These are phyloP conservation scores for Mycena polygramma DNA, from an alignment of 768 basidiomycete species.

Conservation along the genomic window DNA sequence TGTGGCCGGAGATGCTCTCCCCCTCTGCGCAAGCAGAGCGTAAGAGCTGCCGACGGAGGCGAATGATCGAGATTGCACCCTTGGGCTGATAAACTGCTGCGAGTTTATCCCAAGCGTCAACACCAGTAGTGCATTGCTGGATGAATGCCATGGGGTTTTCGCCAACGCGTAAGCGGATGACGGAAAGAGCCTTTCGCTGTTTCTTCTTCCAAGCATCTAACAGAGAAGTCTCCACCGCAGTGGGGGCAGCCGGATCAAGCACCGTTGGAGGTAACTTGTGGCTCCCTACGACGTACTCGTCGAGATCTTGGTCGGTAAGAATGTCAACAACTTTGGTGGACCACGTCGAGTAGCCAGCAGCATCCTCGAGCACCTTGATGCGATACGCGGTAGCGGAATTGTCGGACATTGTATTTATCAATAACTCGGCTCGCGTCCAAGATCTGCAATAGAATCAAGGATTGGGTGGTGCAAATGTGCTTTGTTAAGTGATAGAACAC, in stretches of 20 bases:
- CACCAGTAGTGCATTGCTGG: constrained; percentile 39
- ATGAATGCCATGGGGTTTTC: constrained; percentile 44
- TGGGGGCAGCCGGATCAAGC: neutral
- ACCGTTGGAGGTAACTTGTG: neutral
- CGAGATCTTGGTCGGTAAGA: constrained; percentile 34
- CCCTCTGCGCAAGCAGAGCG: constrained; percentile 44
- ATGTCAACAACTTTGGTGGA: constrained; percentile 34
- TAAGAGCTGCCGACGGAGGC: constrained; percentile 39
- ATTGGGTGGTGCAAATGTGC: too few species aligned
- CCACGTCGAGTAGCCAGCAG: constrained; percentile 39
- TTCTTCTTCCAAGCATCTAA: constrained; percentile 29
- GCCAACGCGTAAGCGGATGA: constrained; percentile 6
- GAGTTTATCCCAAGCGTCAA: constrained; percentile 47
- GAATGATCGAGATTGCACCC: constrained; percentile 41
- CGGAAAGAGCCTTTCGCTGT: constrained; percentile 7
- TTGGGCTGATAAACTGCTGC: constrained; percentile 18
- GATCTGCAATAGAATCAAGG: too few species aligned
- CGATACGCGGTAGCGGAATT: constrained; percentile 14
- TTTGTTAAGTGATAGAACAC: too few species aligned
- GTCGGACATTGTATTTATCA: constrained; percentile 26
- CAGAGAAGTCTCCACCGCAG: too few species aligned
- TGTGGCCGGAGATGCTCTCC: constrained; percentile 47
- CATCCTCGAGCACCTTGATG: constrained; percentile 35
- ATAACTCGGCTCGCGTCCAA: too few species aligned
- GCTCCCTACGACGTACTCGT: constrained; percentile 28